phyloP scores from a whole-genome alignment of 495 filamentous ascomycete species.

The Penicillium coprophilum region DNA sequence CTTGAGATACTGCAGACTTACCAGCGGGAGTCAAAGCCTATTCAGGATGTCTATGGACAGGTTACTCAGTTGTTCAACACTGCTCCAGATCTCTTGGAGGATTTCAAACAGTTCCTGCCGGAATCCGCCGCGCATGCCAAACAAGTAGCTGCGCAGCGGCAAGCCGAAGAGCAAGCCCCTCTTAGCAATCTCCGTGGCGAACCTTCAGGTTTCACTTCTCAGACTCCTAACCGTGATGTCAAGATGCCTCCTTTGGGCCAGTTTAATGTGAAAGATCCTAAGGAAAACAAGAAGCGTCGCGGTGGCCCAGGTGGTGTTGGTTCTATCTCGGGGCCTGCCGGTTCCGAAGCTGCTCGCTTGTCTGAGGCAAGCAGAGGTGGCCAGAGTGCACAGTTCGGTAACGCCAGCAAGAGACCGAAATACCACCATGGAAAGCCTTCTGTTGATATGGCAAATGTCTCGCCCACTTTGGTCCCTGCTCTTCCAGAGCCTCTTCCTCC shows the following conservation, averaged over 20 bases:
- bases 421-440: constrained; percentile 61
- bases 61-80: constrained; percentile 91
- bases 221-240: constrained; percentile 53
- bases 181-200: constrained; percentile 61
- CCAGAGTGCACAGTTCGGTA: constrained; percentile 39
- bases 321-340: constrained; percentile 34
- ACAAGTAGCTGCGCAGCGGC: constrained; percentile 40
- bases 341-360: constrained; percentile 38
- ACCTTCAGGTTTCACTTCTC: constrained; percentile 42
- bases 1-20: constrained; percentile 98
- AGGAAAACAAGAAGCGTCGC: constrained; percentile 80
- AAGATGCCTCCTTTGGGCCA: constrained; percentile 94
- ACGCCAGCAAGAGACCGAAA: constrained; percentile 62
- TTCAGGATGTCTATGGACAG: constrained; percentile 97
- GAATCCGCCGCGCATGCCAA: constrained; percentile 92
- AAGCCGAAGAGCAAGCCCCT: constrained; percentile 50
- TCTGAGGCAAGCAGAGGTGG: constrained; percentile 35
- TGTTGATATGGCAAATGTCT: constrained; percentile 68
- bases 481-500: constrained; percentile 84
- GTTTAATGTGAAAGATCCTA: constrained; percentile 70
- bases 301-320: constrained; percentile 42
- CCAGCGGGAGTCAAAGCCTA: constrained; percentile 96
- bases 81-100: constrained; percentile 94
- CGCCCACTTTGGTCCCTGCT: constrained; percentile 81
- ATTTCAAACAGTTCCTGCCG: constrained; percentile 98